Conservation (phyloP, 345 rosid genomes). For the Reutealis trisperma region DNA sequence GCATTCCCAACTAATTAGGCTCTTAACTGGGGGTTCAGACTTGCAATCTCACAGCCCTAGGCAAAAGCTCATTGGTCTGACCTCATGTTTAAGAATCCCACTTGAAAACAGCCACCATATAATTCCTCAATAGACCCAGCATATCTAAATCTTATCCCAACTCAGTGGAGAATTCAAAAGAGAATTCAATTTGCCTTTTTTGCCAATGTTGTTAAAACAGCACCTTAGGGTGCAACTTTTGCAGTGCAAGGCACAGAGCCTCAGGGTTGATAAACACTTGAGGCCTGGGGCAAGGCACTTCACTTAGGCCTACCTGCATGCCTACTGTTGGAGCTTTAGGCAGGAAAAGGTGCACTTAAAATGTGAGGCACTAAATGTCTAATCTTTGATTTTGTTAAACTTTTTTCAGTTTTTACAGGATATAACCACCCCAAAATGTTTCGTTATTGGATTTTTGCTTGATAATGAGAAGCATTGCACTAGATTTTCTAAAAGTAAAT, state of each 20-base stretch:
- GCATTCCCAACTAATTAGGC: neutral
- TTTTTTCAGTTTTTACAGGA: neutral
- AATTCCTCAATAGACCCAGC: neutral
- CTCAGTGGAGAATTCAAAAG: neutral
- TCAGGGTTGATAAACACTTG: neutral
- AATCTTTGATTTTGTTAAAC: neutral
- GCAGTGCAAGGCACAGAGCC: neutral
- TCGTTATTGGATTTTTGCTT: neutral
- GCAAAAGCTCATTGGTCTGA: too few species aligned
- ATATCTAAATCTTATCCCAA: neutral
- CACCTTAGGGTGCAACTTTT: too few species aligned
- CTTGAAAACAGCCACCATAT: neutral
- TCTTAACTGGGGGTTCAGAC: too few species aligned
- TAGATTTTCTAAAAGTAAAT: neutral
- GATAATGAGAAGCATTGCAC: neutral
- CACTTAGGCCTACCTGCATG: neutral
- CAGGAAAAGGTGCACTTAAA: neutral
- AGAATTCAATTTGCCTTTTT: neutral
- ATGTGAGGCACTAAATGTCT: neutral
- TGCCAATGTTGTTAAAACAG: neutral
- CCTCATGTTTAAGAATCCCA: neutral
- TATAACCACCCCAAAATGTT: neutral
- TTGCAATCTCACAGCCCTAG: too few species aligned
- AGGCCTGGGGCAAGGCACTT: neutral
- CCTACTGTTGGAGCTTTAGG: neutral